A percentile compares a stretch with the other conserved stretches of the same genome.
Conservation (phyloP, 805 yeast species). For the Spathaspora girioi region DNA sequence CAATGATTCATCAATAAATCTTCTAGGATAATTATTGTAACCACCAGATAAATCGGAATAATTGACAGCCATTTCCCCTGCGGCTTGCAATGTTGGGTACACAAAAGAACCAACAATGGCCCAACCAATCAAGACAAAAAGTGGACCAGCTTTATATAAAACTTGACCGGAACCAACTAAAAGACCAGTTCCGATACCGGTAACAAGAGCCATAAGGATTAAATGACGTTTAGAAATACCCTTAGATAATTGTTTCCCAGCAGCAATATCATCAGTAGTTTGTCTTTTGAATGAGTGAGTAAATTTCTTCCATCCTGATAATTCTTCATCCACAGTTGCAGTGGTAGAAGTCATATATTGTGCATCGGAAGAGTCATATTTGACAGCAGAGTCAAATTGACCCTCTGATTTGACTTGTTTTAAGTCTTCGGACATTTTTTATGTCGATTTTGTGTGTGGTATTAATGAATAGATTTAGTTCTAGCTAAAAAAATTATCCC, state of each 20-base stretch:
- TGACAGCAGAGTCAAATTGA: not conserved
- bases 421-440: not conserved
- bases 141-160: slow-evolving; percentile 35
- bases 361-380: not conserved
- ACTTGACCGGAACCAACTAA: slow-evolving; percentile 39
- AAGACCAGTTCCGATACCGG: slow-evolving; percentile 43
- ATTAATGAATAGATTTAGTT: not conserved
- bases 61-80: slow-evolving; percentile 54
- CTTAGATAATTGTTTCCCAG: slow-evolving; percentile 23
- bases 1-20: slow-evolving; percentile 53
- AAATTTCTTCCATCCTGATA: slow-evolving; percentile 13
- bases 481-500: not conserved
- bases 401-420: not conserved
- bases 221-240: slow-evolving; percentile 40
- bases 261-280: slow-evolving; percentile 11
- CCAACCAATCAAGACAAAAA: slow-evolving; percentile 28
- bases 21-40: slow-evolving; percentile 53
- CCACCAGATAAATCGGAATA: slow-evolving; percentile 60
- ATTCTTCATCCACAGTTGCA: not conserved
- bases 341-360: slow-evolving; percentile 3
- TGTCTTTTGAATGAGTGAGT: slow-evolving; percentile 25
- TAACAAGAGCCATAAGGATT: slow-evolving; percentile 30
- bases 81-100: slow-evolving; percentile 37
- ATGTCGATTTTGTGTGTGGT: not conserved
- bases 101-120: slow-evolving; percentile 33